Percentiles rank a stretch among this genome's conserved stretches.
Conservation (phyloP, 2,329 filamentous ascomycete species). For the Trichoderma harzianum region DNA sequence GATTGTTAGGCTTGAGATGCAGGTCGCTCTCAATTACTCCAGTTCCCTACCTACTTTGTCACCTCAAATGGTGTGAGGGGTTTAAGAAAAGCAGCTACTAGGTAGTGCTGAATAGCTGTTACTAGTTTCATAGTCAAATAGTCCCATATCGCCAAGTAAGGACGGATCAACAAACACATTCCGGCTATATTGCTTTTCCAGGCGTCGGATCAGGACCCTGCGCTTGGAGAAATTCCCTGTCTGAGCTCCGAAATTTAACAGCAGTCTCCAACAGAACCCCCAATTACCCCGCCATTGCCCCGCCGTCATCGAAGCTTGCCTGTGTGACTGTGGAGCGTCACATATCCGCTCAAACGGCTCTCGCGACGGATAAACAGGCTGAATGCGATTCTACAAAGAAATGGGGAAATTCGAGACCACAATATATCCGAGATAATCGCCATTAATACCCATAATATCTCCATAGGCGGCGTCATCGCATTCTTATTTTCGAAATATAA, state of each 20-base stretch:
- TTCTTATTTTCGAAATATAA: neutral
- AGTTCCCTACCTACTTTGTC: neutral
- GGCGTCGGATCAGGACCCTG: neutral
- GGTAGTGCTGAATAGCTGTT: neutral
- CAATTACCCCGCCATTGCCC: constrained; percentile 15
- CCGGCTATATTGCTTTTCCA: neutral
- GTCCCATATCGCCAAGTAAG: neutral
- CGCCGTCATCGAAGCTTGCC: constrained; percentile 6
- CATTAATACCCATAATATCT: neutral
- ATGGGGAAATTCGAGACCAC: neutral
- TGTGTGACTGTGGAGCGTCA: neutral
- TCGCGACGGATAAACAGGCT: constrained; percentile 5
- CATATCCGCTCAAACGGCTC: constrained; percentile 7
- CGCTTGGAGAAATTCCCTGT: neutral
- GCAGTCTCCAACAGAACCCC: neutral
- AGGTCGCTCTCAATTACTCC: neutral
- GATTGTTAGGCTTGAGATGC: neutral
- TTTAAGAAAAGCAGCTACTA: neutral
- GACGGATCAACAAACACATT: neutral
- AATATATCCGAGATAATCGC: constrained; percentile 12
- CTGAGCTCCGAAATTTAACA: neutral
- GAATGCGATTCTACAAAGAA: neutral
- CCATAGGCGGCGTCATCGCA: neutral
- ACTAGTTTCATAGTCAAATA: neutral
- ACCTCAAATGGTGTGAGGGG: neutral